Percentiles rank a stretch among this genome's conserved stretches.
These are phyloP conservation scores for Curvularia verruculosa DNA, from an alignment of 2,329 filamentous ascomycete species.

Conservation along the genomic window DNA sequence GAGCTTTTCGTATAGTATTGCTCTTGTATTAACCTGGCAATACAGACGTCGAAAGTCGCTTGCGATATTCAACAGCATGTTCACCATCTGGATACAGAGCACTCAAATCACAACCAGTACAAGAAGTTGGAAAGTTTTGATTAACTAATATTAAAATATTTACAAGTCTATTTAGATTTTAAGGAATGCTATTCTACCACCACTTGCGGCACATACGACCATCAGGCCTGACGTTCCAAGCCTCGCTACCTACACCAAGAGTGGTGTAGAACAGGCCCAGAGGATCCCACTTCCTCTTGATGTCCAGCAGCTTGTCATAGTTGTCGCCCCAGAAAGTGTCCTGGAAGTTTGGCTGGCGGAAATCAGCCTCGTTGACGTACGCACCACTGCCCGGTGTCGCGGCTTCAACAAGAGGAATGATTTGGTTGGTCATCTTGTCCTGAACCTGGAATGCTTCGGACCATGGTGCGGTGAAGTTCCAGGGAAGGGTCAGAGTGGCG, in stretches of 20 bases:
- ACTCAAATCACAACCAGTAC: not conserved
- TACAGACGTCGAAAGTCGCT: not conserved
- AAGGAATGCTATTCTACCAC: not conserved
- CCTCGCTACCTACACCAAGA: constrained; percentile 37
- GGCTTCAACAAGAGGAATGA: constrained; percentile 26
- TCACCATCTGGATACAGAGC: not conserved
- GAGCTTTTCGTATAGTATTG: not conserved
- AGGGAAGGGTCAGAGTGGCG: constrained; percentile 24
- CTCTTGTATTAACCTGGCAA: not conserved
- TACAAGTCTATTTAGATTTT: not conserved
- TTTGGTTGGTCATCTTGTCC: constrained; percentile 25
- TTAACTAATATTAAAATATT: not conserved
- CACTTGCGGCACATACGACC: constrained; percentile 20
- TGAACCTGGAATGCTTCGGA: constrained; percentile 24
- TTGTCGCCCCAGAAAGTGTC: constrained; percentile 31
- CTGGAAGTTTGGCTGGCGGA: constrained; percentile 31
- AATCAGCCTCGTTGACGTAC: constrained; percentile 38
- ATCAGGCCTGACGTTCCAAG: constrained; percentile 24
- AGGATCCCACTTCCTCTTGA: constrained; percentile 43
- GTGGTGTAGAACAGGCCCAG: constrained; percentile 37
- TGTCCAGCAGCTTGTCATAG: constrained; percentile 30
- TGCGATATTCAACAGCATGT: not conserved
- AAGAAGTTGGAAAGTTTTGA: too few relatives aligned
- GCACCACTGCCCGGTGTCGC: constrained; percentile 27
- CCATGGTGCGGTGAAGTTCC: constrained; percentile 29